Evolutionary conservation across 176 grass and related monocot genomes (phyloP).

Genomic region (sorghum (Sorghum bicolor)): DNA sequence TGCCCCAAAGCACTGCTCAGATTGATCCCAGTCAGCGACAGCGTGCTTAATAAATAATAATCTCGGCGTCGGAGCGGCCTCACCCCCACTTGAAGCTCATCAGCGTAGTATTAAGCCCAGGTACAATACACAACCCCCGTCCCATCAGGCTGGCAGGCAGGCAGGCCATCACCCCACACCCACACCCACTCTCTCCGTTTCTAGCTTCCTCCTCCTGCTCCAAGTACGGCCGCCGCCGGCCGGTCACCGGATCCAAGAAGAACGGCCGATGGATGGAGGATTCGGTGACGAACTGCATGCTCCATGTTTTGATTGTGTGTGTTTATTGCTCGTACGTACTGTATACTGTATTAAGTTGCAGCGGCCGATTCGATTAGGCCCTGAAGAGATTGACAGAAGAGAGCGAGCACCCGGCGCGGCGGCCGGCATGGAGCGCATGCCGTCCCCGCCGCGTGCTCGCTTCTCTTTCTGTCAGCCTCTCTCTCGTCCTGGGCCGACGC

Average conservation of each 20-base stretch:
- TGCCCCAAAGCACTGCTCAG: background rate
- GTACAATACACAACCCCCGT: too few species aligned
- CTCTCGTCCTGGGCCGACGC: background rate
- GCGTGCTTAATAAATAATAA: background rate
- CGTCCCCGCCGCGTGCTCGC: conserved; percentile 38
- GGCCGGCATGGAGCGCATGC: conserved; percentile 2
- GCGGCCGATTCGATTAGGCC: background rate
- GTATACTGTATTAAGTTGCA: background rate
- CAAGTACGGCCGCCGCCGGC: conserved; percentile 9
- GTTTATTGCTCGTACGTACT: background rate
- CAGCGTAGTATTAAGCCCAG: too few species aligned
- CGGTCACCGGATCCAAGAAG: conserved; percentile 17
- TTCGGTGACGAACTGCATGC: background rate
- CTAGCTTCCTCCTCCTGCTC: background rate
- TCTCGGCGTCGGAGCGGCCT: too few species aligned
- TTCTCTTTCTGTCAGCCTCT: conserved; percentile 54
- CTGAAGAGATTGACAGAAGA: conserved; percentile 44
- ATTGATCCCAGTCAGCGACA: background rate
- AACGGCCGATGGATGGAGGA: background rate
- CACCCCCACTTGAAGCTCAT: background rate
- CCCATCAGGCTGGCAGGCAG: background rate
- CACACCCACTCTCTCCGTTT: background rate
- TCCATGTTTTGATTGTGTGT: background rate
- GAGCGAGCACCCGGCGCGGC: conserved; percentile 49
- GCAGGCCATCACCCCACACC: background rate